Evolutionary conservation across 441 rosid species (phyloP).

Genomic region (Pelargonium exstipulatum): DNA sequence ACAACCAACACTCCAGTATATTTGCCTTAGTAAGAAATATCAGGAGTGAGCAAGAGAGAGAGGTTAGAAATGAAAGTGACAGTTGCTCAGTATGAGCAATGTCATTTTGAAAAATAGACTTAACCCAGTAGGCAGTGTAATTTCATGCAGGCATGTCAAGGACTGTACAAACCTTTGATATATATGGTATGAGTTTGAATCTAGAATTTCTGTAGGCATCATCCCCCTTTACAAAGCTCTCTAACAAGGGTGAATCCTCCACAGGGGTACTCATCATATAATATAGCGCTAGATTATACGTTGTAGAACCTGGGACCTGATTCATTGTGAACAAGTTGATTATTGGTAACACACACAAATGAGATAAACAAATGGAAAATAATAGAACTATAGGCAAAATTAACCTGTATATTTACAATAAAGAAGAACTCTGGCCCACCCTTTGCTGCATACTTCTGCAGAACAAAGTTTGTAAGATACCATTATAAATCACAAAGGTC

Average conservation of each 20-base stretch:
- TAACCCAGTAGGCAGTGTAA: slow-evolving; percentile 9
- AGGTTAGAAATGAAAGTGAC: background rate
- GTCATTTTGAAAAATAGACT: background rate
- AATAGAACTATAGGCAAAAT: slow-evolving; percentile 6
- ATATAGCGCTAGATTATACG: slow-evolving; percentile 74
- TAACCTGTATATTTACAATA: slow-evolving; percentile 81
- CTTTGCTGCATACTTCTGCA: slow-evolving; percentile 84
- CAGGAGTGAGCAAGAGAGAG: background rate
- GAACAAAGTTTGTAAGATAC: slow-evolving; percentile 22
- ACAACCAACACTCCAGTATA: background rate
- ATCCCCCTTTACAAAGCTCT: slow-evolving; percentile 76
- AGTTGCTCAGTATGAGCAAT: slow-evolving; percentile 3
- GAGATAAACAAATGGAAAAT: slow-evolving; percentile 4
- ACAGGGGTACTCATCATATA: slow-evolving; percentile 83
- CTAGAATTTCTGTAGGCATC: slow-evolving; percentile 85
- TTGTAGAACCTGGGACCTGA: slow-evolving; percentile 87
- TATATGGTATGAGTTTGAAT: slow-evolving; percentile 96
- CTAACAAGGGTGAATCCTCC: slow-evolving; percentile 73
- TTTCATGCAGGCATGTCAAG: slow-evolving; percentile 11
- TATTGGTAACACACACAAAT: slow-evolving; percentile 6
- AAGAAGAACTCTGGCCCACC: slow-evolving; percentile 92
- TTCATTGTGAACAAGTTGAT: slow-evolving; percentile 19
- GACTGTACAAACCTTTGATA: slow-evolving; percentile 63
- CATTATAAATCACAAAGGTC: slow-evolving; percentile 13
- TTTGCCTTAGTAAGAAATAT: background rate